phyloP scores from a whole-genome alignment of 2,329 filamentous ascomycete genomes.

The Tympanopsis confertula region DNA sequence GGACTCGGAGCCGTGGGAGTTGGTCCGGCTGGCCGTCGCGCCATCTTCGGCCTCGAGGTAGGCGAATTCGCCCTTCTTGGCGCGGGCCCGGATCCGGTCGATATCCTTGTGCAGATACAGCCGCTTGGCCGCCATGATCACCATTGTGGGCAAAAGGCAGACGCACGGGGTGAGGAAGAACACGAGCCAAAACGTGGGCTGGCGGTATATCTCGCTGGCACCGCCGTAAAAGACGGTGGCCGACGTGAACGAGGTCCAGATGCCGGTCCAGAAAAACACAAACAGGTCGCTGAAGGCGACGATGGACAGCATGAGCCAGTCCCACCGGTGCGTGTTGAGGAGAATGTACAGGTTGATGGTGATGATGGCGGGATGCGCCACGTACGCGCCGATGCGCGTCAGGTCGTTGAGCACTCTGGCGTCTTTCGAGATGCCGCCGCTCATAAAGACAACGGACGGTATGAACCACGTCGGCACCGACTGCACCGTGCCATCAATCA shows the following conservation, averaged over 20 bases:
- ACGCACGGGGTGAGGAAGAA: slow-evolving; percentile 69
- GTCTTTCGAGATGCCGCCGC: slow-evolving; percentile 57
- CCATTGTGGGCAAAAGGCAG: slow-evolving; percentile 77
- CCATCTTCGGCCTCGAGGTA: slow-evolving; percentile 48
- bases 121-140: slow-evolving; percentile 79
- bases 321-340: slow-evolving; percentile 94
- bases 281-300: slow-evolving; percentile 73
- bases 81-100: slow-evolving; percentile 90
- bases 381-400: slow-evolving; percentile 73
- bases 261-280: slow-evolving; percentile 90
- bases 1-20: slow-evolving; percentile 22
- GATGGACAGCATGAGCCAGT: slow-evolving; percentile 85
- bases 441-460: slow-evolving; percentile 68
- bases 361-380: slow-evolving; percentile 72
- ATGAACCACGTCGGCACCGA: slow-evolving; percentile 89
- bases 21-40: slow-evolving; percentile 16
- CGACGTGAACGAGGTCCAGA: slow-evolving; percentile 51
- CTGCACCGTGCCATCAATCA: slow-evolving; percentile 89
- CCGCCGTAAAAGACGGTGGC: slow-evolving; percentile 59
- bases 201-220: slow-evolving; percentile 66
- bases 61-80: slow-evolving; percentile 70
- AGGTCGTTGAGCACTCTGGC: slow-evolving; percentile 71
- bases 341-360: slow-evolving; percentile 91
- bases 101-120: slow-evolving; percentile 87
- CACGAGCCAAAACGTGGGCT: slow-evolving; percentile 81